phyloP scores from a whole-genome alignment of 2,329 filamentous ascomycete species.

The Diaporthe humulicola region DNA sequence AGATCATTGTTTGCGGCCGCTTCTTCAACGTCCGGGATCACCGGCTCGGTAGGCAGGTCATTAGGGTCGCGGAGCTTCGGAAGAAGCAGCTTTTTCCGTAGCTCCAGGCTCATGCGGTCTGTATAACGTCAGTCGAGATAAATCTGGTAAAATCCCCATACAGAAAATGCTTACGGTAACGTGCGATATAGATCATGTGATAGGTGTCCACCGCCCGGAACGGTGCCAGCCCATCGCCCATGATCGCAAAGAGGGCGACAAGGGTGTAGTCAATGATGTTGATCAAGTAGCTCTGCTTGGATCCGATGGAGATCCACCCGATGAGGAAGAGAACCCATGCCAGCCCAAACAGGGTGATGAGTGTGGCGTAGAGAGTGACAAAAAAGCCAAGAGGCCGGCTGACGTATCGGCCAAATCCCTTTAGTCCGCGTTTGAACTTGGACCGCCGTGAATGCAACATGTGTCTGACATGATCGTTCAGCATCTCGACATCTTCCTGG shows the following conservation, averaged over 20 bases:
- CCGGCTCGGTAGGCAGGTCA: slow-evolving; percentile 68
- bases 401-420: slow-evolving; percentile 85
- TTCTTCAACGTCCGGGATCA: slow-evolving; percentile 52
- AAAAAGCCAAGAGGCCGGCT: slow-evolving; percentile 83
- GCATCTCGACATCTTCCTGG: slow-evolving; percentile 77
- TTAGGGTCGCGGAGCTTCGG: slow-evolving; percentile 77
- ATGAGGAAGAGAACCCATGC: slow-evolving; percentile 94
- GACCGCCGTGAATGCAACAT: slow-evolving; percentile 87
- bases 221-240: slow-evolving; percentile 78
- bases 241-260: slow-evolving; percentile 78
- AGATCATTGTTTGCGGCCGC: slow-evolving; percentile 54
- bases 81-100: slow-evolving; percentile 71
- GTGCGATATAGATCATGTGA: slow-evolving; percentile 86
- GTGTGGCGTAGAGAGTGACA: slow-evolving; percentile 84
- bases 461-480: slow-evolving; percentile 90
- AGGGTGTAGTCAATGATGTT: slow-evolving; percentile 80
- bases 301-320: slow-evolving; percentile 87
- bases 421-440: slow-evolving; percentile 83
- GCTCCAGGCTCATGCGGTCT: slow-evolving; percentile 71
- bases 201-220: slow-evolving; percentile 88
- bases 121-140: slow-evolving; percentile 49
- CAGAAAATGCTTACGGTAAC: slow-evolving; percentile 65
- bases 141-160: slow-evolving; percentile 43
- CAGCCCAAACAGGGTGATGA: slow-evolving; percentile 87
- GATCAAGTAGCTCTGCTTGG: slow-evolving; percentile 76